These are phyloP conservation scores for Fusarium tupiense DNA, from an alignment of 2,329 filamentous ascomycete genomes.

Conservation along the genomic window DNA sequence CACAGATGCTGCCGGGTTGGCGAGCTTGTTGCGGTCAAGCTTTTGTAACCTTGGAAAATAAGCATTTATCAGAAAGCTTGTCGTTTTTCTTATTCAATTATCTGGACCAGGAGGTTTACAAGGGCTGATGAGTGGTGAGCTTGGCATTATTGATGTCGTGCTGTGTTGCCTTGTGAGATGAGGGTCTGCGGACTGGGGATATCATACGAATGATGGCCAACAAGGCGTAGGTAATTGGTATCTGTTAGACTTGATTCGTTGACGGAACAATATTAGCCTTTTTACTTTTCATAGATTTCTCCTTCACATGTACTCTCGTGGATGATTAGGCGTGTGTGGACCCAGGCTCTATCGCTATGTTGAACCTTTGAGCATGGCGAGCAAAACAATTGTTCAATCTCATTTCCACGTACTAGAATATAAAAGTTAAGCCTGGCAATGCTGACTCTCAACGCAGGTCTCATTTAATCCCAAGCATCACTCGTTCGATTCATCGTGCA, in stretches of 20 bases:
- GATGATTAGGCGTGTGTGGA: neutral
- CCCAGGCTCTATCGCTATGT: neutral
- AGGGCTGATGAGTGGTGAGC: neutral
- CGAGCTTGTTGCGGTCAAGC: slow-evolving; percentile 26
- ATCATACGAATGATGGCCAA: neutral
- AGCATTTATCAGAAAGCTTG: slow-evolving; percentile 25
- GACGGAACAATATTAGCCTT: neutral
- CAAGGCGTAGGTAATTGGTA: neutral
- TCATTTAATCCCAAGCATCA: neutral
- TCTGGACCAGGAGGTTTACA: neutral
- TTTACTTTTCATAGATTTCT: neutral
- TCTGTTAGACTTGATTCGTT: neutral
- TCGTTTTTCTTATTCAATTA: neutral
- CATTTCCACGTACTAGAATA: neutral
- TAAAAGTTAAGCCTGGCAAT: neutral
- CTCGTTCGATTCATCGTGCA: neutral
- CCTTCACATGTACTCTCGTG: neutral
- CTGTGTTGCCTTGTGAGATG: neutral
- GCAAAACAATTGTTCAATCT: neutral
- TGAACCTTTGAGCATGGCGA: neutral
- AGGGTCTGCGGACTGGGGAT: neutral
- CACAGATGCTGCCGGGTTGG: slow-evolving; percentile 3
- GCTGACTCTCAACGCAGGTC: neutral
- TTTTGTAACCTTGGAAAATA: slow-evolving; percentile 6
- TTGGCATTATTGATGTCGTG: slow-evolving; percentile 9